Evolutionary conservation across 495 filamentous ascomycete genomes (phyloP).

Genomic region (Beverwykella pulmonaria): DNA sequence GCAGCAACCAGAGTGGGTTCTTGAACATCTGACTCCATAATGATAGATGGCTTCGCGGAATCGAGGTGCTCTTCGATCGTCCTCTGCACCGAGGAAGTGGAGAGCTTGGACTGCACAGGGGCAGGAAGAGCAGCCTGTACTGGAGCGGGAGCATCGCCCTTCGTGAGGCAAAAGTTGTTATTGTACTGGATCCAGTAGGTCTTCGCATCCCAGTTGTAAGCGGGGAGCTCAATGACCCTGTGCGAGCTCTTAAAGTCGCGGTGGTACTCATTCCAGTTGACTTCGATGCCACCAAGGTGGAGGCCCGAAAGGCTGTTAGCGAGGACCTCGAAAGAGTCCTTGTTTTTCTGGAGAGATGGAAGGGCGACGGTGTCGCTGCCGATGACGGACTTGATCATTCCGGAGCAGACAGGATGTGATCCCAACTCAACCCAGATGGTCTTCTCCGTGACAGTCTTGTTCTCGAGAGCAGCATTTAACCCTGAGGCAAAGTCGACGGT

Average conservation of each 20-base stretch:
- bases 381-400: neutral
- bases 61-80: constrained; percentile 61
- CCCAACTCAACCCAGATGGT: neutral
- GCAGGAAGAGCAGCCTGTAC: constrained; percentile 25
- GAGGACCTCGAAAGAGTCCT: neutral
- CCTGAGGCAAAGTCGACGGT: neutral
- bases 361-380: neutral
- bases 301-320: neutral
- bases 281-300: neutral
- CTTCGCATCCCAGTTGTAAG: constrained; percentile 77
- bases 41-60: constrained; percentile 54
- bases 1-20: constrained; percentile 61
- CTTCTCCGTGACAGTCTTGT: neutral
- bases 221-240: constrained; percentile 69
- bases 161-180: constrained; percentile 59
- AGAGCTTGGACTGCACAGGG: constrained; percentile 37
- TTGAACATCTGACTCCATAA: constrained; percentile 68
- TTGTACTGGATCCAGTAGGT: constrained; percentile 81
- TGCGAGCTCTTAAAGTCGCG: constrained; percentile 64
- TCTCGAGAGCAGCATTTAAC: neutral
- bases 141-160: constrained; percentile 45
- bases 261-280: constrained; percentile 62
- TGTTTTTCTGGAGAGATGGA: neutral
- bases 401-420: neutral
- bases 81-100: constrained; percentile 41